A percentile compares a stretch with the other conserved stretches of the same genome.
phyloP scores from a whole-genome alignment of 208 protist genomes.

The Phytomonas sp. region DNA sequence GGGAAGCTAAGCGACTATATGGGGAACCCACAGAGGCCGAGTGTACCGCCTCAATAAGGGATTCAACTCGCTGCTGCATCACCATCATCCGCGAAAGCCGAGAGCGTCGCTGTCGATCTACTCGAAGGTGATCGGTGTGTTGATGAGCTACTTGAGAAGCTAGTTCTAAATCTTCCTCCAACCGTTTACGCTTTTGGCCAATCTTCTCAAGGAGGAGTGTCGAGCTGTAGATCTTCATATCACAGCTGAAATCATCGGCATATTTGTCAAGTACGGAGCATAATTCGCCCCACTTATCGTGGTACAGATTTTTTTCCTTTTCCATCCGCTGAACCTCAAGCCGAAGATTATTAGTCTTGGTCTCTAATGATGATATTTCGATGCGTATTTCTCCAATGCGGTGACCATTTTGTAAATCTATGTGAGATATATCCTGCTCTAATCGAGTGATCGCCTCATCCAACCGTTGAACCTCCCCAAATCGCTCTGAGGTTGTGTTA shows the following conservation, averaged over 20 bases:
- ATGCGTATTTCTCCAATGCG: constrained; percentile 63
- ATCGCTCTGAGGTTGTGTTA: constrained; percentile 24
- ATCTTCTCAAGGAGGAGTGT: constrained; percentile 33
- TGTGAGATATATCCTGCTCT: constrained; percentile 44
- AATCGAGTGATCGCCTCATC: constrained; percentile 43
- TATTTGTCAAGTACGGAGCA: constrained; percentile 35
- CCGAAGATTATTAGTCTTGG: constrained; percentile 30
- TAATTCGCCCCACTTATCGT: constrained; percentile 41
- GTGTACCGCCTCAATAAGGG: constrained; percentile 36
- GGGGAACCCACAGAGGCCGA: neutral
- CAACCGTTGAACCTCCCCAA: constrained; percentile 46
- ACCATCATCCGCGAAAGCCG: constrained; percentile 48
- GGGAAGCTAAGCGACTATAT: neutral
- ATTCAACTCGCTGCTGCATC: constrained; percentile 58
- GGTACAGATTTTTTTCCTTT: constrained; percentile 47
- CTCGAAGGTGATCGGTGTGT: constrained; percentile 39
- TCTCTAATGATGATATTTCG: constrained; percentile 62
- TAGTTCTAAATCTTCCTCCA: constrained; percentile 56
- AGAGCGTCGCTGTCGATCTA: constrained; percentile 54
- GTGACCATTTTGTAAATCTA: constrained; percentile 47
- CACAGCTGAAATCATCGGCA: constrained; percentile 38
- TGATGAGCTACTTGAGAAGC: constrained; percentile 55
- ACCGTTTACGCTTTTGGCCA: constrained; percentile 32
- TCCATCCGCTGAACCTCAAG: constrained; percentile 50
- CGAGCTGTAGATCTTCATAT: constrained; percentile 27